phyloP scores from a whole-genome alignment of 768 basidiomycete genomes.

The Stropharia rugosoannulata region DNA sequence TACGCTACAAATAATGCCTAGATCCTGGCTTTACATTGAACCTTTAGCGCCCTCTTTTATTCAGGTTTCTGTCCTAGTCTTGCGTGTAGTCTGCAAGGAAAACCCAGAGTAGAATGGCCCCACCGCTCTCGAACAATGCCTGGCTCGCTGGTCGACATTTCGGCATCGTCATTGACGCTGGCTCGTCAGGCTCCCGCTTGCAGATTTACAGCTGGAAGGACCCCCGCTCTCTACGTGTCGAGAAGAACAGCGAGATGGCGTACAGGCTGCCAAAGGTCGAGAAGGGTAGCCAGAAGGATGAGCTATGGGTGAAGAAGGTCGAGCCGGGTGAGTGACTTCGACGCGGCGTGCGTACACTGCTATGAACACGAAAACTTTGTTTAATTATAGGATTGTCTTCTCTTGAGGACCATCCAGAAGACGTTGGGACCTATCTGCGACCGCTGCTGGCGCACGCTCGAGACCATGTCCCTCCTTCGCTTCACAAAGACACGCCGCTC shows the following conservation, averaged over 20 bases:
- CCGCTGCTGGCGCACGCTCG: constrained; percentile 85
- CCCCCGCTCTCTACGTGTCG: constrained; percentile 52
- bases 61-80: not conserved
- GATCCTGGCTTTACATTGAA: not conserved
- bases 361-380: not conserved
- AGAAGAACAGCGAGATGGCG: constrained; percentile 50
- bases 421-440: constrained; percentile 71
- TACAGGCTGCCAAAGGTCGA: constrained; percentile 80
- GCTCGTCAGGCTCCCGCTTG: constrained; percentile 93
- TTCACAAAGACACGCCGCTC: constrained; percentile 82
- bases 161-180: constrained; percentile 97
- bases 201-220: constrained; percentile 98
- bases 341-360: not conserved
- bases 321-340: constrained; percentile 76
- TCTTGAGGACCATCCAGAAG: constrained; percentile 66
- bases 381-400: constrained; percentile 75
- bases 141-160: constrained; percentile 84
- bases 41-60: not conserved
- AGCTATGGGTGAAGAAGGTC: constrained; percentile 88
- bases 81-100: not conserved
- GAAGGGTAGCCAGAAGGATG: constrained; percentile 80
- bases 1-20: not conserved
- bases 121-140: constrained; percentile 65
- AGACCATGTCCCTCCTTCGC: constrained; percentile 80
- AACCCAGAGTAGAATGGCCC: constrained; percentile 48